These are phyloP conservation scores for Pseudogymnoascus sp. DNA, from an alignment of 2,329 filamentous ascomycete species.

Conservation along the genomic window DNA sequence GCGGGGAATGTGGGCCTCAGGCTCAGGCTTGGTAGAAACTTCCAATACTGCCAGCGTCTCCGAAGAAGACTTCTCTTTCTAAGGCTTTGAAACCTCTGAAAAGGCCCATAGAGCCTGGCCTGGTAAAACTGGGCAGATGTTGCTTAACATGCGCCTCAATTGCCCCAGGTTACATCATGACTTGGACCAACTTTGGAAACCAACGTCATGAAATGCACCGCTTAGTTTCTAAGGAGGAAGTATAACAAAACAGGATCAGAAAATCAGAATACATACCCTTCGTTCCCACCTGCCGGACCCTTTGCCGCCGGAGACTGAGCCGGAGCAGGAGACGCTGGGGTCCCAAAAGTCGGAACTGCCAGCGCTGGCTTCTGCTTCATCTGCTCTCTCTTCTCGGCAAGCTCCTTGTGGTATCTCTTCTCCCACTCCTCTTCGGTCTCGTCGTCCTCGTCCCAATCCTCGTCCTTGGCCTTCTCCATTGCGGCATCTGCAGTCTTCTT, in stretches of 20 bases:
- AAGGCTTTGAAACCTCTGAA: not conserved
- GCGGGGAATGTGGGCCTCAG: not conserved
- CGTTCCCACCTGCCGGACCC: conserved; percentile 9
- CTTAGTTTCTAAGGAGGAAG: not conserved
- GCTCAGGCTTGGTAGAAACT: not conserved
- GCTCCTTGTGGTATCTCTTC: conserved; percentile 16
- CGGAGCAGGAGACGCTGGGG: conserved; percentile 13
- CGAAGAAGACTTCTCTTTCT: not conserved
- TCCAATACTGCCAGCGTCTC: not conserved
- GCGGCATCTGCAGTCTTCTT: conserved; percentile 18
- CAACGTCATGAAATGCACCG: not conserved
- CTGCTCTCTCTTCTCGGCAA: not conserved
- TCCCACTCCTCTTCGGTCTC: conserved; percentile 14
- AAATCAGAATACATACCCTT: not conserved
- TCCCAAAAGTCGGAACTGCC: conserved; percentile 13
- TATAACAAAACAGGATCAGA: not conserved
- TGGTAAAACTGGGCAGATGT: not conserved
- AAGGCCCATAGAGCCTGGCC: not conserved
- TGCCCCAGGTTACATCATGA: not conserved
- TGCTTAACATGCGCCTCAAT: not conserved
- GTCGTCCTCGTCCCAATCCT: conserved; percentile 26
- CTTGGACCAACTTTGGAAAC: not conserved
- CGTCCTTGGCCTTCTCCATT: conserved; percentile 22
- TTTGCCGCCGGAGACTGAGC: not conserved
- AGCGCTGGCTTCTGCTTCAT: not conserved